Percentiles rank a stretch among this genome's conserved stretches.
Evolutionary conservation across 345 rosid species (phyloP).

Genomic region (Turritis glabra): DNA sequence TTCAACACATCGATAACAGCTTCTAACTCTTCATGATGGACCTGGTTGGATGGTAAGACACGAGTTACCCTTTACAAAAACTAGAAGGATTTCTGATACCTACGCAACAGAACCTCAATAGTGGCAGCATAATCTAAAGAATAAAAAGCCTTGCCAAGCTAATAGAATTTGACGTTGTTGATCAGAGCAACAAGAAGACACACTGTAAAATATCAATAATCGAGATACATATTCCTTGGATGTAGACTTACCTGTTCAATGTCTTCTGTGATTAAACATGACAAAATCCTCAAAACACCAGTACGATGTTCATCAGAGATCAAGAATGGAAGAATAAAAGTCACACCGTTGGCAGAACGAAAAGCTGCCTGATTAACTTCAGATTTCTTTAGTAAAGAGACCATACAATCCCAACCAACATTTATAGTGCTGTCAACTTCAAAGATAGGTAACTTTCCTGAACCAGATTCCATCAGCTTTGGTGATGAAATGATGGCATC

Average conservation of each 20-base stretch:
- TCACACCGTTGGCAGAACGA: conserved; percentile 79
- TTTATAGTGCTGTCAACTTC: conserved; percentile 72
- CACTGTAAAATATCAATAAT: not conserved
- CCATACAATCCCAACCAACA: conserved; percentile 94
- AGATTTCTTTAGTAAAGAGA: conserved; percentile 82
- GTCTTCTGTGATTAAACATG: conserved; percentile 94
- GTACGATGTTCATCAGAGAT: conserved; percentile 73
- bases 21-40: conserved; percentile 83
- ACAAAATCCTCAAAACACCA: conserved; percentile 79
- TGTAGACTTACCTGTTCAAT: conserved; percentile 54
- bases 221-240: conserved; percentile 3
- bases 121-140: not conserved
- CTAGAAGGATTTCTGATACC: not conserved
- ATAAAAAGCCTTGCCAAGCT: conserved; percentile 16
- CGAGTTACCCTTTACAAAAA: conserved; percentile 14
- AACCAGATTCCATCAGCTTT: conserved; percentile 72
- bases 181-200: conserved; percentile 21
- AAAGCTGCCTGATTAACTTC: conserved; percentile 79
- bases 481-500: conserved; percentile 88
- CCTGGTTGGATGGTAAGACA: conserved; percentile 45
- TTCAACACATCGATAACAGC: conserved; percentile 80
- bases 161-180: conserved; percentile 5
- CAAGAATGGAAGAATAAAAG: conserved; percentile 75
- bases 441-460: conserved; percentile 70
- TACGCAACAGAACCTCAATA: not conserved